These are phyloP conservation scores for Polytrichum commune DNA, from an alignment of 225 moss, liverwort and hornwort genomes.

Conservation along the genomic window DNA sequence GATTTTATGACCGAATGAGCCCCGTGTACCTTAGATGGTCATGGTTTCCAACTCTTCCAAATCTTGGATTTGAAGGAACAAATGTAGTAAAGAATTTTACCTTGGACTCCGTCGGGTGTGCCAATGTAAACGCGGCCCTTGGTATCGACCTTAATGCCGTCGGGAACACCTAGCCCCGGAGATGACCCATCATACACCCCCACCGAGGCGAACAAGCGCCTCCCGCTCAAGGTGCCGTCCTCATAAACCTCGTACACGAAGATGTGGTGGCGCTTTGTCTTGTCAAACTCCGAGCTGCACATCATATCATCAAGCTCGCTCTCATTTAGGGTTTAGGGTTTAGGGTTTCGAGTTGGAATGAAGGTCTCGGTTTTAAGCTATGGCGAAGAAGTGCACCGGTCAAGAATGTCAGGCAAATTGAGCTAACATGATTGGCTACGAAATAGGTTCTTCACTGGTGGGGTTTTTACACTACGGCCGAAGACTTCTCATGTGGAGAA, in stretches of 20 bases:
- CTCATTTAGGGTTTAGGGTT: too few species aligned
- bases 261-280: conserved; percentile 46
- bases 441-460: too few species aligned
- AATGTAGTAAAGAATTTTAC: conserved; percentile 4
- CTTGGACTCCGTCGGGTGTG: conserved; percentile 68
- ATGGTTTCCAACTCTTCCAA: too few species aligned
- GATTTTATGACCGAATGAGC: too few species aligned
- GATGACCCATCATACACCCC: conserved; percentile 58
- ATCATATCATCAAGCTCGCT: not conserved
- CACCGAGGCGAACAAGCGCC: conserved; percentile 60
- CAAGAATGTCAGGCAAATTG: too few species aligned
- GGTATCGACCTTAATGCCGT: conserved; percentile 79
- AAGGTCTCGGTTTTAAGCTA: too few species aligned
- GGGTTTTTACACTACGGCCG: too few species aligned
- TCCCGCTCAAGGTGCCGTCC: conserved; percentile 49
- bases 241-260: conserved; percentile 47
- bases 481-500: too few species aligned
- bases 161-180: conserved; percentile 55
- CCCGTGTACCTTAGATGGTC: too few species aligned
- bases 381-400: too few species aligned
- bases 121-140: conserved; percentile 59
- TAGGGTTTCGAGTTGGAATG: too few species aligned
- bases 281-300: conserved; percentile 28
- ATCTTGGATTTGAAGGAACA: not conserved
- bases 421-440: too few species aligned